These are phyloP conservation scores for Tylopilus sp. DNA, from an alignment of 1,284 basidiomycete genomes.

Conservation along the genomic window DNA sequence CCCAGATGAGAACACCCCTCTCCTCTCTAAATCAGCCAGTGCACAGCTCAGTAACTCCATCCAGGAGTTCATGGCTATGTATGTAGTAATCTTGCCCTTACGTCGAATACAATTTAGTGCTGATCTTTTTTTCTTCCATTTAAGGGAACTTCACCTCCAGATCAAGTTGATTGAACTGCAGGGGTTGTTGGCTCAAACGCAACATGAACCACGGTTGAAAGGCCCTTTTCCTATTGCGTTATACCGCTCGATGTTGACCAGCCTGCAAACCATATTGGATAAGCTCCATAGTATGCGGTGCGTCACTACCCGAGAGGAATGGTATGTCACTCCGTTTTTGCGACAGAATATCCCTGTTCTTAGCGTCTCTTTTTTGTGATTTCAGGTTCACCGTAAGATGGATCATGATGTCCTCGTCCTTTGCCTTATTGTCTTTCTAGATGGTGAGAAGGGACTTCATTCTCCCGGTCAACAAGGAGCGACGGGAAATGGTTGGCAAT, in stretches of 20 bases:
- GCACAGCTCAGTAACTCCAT: constrained; percentile 62
- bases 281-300: constrained; percentile 92
- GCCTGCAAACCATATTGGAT: constrained; percentile 87
- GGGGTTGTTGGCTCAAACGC: constrained; percentile 80
- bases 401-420: neutral
- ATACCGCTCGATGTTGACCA: constrained; percentile 82
- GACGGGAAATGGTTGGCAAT: constrained; percentile 92
- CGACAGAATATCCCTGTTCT: constrained; percentile 4
- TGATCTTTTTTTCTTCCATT: neutral
- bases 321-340: constrained; percentile 49
- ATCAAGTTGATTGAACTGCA: constrained; percentile 85
- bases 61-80: constrained; percentile 90
- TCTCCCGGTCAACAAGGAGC: constrained; percentile 80
- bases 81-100: constrained; percentile 25
- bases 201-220: constrained; percentile 92
- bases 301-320: constrained; percentile 91
- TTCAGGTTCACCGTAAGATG: constrained; percentile 63
- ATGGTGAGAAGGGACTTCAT: constrained; percentile 84
- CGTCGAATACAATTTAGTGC: neutral
- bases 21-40: constrained; percentile 39
- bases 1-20: constrained; percentile 35
- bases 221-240: constrained; percentile 84
- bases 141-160: constrained; percentile 91
- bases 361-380: neutral
- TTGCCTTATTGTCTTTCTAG: constrained; percentile 36